Percentiles rank a stretch among this genome's conserved stretches.
Conservation (phyloP, 768 basidiomycete genomes). For the Lactarius deliciosus region DNA sequence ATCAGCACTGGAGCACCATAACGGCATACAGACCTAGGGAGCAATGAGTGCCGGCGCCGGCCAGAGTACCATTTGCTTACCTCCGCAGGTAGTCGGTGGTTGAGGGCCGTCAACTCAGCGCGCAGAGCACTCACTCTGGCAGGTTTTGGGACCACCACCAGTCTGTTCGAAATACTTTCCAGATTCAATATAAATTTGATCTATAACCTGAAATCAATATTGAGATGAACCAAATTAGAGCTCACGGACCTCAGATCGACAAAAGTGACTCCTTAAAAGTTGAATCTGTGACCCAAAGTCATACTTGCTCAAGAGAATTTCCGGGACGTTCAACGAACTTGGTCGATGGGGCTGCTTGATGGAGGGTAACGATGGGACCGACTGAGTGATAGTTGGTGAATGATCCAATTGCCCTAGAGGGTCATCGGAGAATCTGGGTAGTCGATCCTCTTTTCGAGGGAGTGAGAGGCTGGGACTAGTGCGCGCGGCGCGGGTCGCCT, state of each 20-base stretch:
- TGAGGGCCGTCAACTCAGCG: conserved; percentile 92
- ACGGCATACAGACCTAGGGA: conserved; percentile 76
- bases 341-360: conserved; percentile 47
- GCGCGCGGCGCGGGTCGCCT: conserved; percentile 58
- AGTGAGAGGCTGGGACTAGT: conserved; percentile 73
- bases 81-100: conserved; percentile 96
- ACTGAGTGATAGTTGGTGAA: conserved; percentile 56
- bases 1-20: conserved; percentile 83
- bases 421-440: conserved; percentile 64
- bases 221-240: background rate
- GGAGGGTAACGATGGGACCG: conserved; percentile 66
- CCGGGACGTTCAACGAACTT: conserved; percentile 46
- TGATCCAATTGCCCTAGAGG: conserved; percentile 68
- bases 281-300: conserved; percentile 64
- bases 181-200: conserved; percentile 84
- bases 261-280: conserved; percentile 83
- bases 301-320: conserved; percentile 65
- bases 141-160: conserved; percentile 89
- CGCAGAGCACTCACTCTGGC: conserved; percentile 95
- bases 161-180: conserved; percentile 89
- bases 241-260: conserved; percentile 72
- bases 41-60: conserved; percentile 20
- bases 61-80: conserved; percentile 42
- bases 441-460: conserved; percentile 52
- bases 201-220: conserved; percentile 41